Conservation (phyloP, 768 basidiomycete species). For the Macrolepiota dolichaula region DNA sequence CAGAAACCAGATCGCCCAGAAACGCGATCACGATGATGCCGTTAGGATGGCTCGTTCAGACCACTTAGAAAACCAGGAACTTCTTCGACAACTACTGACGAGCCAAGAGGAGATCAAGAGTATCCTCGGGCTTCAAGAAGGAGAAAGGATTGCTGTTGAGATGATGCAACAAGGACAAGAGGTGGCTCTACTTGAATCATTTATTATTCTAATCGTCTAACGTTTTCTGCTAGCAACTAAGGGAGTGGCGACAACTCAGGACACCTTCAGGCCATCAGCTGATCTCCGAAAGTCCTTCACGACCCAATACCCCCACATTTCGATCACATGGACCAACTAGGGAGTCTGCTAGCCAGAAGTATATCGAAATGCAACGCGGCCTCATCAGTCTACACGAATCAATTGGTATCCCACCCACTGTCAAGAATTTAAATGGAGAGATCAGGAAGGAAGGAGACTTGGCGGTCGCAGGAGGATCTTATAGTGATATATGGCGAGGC, state of each 20-base stretch:
- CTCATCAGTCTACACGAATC: not conserved
- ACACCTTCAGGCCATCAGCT: not conserved
- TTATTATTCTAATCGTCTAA: not conserved
- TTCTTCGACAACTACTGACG: constrained; percentile 30
- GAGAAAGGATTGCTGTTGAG: constrained; percentile 35
- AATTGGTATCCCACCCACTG: constrained; percentile 48
- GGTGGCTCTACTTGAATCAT: constrained; percentile 22
- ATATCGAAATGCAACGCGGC: not conserved
- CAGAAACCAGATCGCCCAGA: not conserved
- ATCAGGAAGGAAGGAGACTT: constrained; percentile 35
- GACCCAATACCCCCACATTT: constrained; percentile 20
- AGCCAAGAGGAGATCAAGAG: constrained; percentile 27
- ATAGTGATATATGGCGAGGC: constrained; percentile 54
- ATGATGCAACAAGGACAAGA: constrained; percentile 54
- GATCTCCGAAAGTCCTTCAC: constrained; percentile 8
- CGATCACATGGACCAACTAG: constrained; percentile 32
- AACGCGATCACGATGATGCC: not conserved
- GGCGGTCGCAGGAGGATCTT: constrained; percentile 47
- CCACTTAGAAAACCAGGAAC: constrained; percentile 29
- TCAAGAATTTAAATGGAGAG: constrained; percentile 51
- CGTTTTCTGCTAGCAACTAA: not conserved
- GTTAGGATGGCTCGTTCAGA: not conserved
- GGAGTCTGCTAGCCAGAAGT: not conserved
- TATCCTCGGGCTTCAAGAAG: constrained; percentile 33
- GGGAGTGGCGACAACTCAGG: not conserved